Evolutionary conservation across 257 asterid species (phyloP).

Genomic region (Nicotiana undulata): DNA sequence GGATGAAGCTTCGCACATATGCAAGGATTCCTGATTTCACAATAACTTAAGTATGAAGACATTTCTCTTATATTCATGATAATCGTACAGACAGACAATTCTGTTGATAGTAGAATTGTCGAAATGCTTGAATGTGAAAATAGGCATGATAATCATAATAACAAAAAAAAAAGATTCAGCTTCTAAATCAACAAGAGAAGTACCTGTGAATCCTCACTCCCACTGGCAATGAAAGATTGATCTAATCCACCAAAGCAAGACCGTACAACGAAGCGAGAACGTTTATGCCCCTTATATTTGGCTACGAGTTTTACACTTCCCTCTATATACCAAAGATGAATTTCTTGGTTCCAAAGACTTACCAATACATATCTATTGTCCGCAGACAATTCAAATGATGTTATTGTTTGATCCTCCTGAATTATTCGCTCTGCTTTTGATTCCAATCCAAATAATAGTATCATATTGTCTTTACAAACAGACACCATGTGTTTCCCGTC

Average conservation of each 20-base stretch:
- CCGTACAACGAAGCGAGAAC: slow-evolving; percentile 63
- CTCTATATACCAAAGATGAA: slow-evolving; percentile 85
- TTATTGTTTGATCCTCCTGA: slow-evolving; percentile 67
- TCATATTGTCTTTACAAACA: slow-evolving; percentile 52
- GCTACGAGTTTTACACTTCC: slow-evolving; percentile 43
- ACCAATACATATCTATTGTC: slow-evolving; percentile 66
- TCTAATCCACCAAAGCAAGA: slow-evolving; percentile 86
- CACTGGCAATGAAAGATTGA: slow-evolving; percentile 84
- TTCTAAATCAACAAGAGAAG: slow-evolving; percentile 2
- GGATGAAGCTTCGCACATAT: background rate
- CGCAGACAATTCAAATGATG: slow-evolving; percentile 61
- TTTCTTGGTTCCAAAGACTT: slow-evolving; percentile 63
- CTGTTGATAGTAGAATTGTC: background rate
- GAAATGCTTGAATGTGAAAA: background rate
- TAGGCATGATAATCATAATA: background rate
- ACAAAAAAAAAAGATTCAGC: background rate
- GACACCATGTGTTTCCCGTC: slow-evolving; percentile 66
- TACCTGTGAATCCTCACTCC: slow-evolving; percentile 97
- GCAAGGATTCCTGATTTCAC: background rate
- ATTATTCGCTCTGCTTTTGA: slow-evolving; percentile 55
- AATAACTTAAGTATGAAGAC: background rate
- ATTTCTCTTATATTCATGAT: no score
- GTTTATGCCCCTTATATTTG: slow-evolving; percentile 78
- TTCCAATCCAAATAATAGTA: slow-evolving; percentile 65
- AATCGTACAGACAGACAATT: no score